phyloP scores from a whole-genome alignment of 1,139 yeast species.

The Komagataea norvegica region DNA sequence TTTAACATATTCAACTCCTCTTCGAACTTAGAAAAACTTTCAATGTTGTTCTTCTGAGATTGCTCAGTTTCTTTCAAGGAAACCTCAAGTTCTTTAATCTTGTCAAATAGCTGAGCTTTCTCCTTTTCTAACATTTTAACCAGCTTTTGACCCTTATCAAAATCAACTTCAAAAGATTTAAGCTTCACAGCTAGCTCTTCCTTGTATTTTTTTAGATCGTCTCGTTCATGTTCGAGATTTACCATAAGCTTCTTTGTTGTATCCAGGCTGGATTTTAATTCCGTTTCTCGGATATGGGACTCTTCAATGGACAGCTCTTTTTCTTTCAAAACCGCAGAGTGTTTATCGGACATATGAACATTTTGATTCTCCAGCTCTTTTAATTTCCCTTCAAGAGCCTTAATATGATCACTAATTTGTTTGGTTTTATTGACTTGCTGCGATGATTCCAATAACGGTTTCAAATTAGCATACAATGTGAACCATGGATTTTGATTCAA shows the following conservation, averaged over 20 bases:
- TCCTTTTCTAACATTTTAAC: slow-evolving; percentile 23
- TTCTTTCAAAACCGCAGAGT: slow-evolving; percentile 34
- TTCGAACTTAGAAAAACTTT: slow-evolving; percentile 16
- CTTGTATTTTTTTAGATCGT: slow-evolving; percentile 33
- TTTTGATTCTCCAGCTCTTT: slow-evolving; percentile 33
- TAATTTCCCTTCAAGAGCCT: slow-evolving; percentile 43
- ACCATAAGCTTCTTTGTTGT: slow-evolving; percentile 33
- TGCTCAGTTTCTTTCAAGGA: slow-evolving; percentile 17
- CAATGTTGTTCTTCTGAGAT: slow-evolving; percentile 17
- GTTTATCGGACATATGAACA: slow-evolving; percentile 27
- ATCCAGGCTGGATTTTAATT: slow-evolving; percentile 35
- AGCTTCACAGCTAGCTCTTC: slow-evolving; percentile 23
- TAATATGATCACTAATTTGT: slow-evolving; percentile 54
- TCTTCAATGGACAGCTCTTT: slow-evolving; percentile 41
- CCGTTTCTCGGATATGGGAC: slow-evolving; percentile 36
- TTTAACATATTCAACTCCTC: slow-evolving; percentile 30
- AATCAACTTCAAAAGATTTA: slow-evolving; percentile 20
- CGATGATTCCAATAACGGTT: slow-evolving; percentile 72
- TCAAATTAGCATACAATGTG: slow-evolving; percentile 61
- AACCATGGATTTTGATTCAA: slow-evolving; percentile 77
- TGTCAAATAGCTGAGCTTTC: slow-evolving; percentile 19
- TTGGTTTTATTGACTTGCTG: slow-evolving; percentile 52
- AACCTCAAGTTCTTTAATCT: slow-evolving; percentile 15
- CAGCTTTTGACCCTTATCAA: slow-evolving; percentile 21
- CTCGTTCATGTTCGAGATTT: slow-evolving; percentile 34